phyloP scores from a whole-genome alignment of 805 yeast genomes.

The Candida ulmi region DNA sequence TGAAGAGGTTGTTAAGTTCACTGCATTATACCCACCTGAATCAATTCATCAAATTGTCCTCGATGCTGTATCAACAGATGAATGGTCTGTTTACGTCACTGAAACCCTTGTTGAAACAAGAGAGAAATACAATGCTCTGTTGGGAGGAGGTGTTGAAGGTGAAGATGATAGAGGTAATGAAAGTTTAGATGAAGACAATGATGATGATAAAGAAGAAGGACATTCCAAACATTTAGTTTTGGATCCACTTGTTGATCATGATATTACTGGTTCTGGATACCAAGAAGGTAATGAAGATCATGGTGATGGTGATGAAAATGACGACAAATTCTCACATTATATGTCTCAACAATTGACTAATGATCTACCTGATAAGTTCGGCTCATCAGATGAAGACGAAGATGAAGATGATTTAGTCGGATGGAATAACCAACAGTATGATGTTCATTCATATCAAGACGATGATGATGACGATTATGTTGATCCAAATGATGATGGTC shows the following conservation, averaged over 20 bases:
- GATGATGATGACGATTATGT: slow-evolving; percentile 63
- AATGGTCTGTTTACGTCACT: slow-evolving; percentile 81
- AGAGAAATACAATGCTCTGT: slow-evolving; percentile 87
- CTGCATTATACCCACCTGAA: slow-evolving; percentile 24
- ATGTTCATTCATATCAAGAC: slow-evolving; percentile 4
- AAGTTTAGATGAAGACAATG: slow-evolving; percentile 29
- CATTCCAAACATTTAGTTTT: slow-evolving; percentile 13
- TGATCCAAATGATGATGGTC: slow-evolving; percentile 80
- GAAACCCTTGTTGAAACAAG: slow-evolving; percentile 82
- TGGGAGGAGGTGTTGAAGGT: slow-evolving; percentile 60
- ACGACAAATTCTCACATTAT: slow-evolving; percentile 36
- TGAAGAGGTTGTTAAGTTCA: slow-evolving; percentile 91
- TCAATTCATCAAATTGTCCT: slow-evolving; percentile 27
- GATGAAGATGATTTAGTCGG: slow-evolving; percentile 25
- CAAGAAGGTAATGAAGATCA: slow-evolving; percentile 20
- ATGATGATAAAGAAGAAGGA: slow-evolving; percentile 25
- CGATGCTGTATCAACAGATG: slow-evolving; percentile 34
- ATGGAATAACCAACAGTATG: slow-evolving; percentile 13
- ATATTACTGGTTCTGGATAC: slow-evolving; percentile 23
- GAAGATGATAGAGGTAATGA: slow-evolving; percentile 27
- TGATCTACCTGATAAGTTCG: slow-evolving; percentile 50
- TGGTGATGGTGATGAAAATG: slow-evolving; percentile 13
- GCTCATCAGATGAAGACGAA: slow-evolving; percentile 45
- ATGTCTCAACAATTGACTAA: slow-evolving; percentile 71
- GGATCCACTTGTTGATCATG: slow-evolving; percentile 33